These are phyloP conservation scores for Calycina marina DNA, from an alignment of 2,329 filamentous ascomycete species.

Conservation along the genomic window DNA sequence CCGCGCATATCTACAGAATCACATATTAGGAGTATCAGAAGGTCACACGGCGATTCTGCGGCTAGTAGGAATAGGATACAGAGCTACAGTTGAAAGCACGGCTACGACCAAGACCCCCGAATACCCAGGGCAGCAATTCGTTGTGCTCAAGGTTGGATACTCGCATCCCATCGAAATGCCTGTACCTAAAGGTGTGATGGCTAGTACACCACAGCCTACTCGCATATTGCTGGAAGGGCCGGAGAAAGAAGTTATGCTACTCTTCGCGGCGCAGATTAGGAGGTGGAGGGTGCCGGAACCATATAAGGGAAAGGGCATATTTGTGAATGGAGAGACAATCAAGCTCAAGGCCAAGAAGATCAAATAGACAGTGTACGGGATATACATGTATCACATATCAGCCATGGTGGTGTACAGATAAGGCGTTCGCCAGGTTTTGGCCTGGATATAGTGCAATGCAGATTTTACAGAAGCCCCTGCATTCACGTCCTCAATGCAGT, in stretches of 20 bases:
- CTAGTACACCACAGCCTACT: conserved; percentile 80
- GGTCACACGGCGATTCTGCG: conserved; percentile 88
- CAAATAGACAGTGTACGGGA: no score
- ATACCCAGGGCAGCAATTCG: conserved; percentile 74
- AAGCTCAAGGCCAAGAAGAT: conserved; percentile 97
- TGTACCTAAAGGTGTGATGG: conserved; percentile 69
- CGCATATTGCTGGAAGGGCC: conserved; percentile 79
- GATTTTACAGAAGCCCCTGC: no score
- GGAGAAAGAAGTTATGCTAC: conserved; percentile 75
- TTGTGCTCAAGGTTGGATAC: conserved; percentile 90
- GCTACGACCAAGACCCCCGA: conserved; percentile 50
- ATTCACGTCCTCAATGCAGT: no score
- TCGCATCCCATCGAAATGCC: conserved; percentile 88
- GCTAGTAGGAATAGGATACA: conserved; percentile 89
- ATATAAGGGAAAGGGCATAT: conserved; percentile 99
- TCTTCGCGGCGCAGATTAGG: conserved; percentile 79
- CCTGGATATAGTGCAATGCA: no score
- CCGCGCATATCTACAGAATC: conserved; percentile 78
- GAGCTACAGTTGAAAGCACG: conserved; percentile 69
- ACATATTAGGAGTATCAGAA: conserved; percentile 89
- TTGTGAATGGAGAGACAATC: conserved; percentile 94
- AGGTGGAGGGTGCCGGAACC: conserved; percentile 86
- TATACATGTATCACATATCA: no score
- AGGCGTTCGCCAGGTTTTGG: no score
- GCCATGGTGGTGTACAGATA: no score